Conservation (phyloP, 345 rosid species). For the Eucalyptus pauciflora region DNA sequence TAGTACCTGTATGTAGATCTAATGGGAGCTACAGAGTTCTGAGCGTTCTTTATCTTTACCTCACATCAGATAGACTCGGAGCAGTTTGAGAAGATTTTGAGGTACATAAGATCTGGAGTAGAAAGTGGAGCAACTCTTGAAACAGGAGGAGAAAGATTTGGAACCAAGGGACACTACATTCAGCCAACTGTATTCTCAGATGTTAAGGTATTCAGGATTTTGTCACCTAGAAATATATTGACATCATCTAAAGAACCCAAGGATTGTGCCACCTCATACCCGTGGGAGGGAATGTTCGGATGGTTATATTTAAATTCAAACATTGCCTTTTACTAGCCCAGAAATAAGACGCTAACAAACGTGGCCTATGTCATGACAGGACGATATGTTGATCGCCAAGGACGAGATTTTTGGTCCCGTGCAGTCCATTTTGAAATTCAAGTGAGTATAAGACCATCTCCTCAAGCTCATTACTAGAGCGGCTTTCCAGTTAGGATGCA, state of each 20-base stretch:
- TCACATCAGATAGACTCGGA: conserved; percentile 48
- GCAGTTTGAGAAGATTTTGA: conserved; percentile 65
- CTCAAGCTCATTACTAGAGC: neutral
- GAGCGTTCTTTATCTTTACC: neutral
- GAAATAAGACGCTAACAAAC: neutral
- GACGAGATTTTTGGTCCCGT: conserved; percentile 98
- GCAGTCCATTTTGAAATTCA: conserved; percentile 82
- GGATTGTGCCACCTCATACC: neutral
- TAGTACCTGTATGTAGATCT: neutral
- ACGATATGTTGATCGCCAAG: conserved; percentile 78
- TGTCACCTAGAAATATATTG: neutral
- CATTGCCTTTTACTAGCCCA: neutral
- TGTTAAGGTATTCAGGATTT: conserved; percentile 38
- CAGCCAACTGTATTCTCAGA: conserved; percentile 97
- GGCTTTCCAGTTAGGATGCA: neutral
- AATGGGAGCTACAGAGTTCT: neutral
- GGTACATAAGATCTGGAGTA: conserved; percentile 58
- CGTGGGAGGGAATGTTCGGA: neutral
- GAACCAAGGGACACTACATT: conserved; percentile 67
- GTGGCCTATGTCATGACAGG: conserved; percentile 21
- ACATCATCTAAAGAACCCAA: neutral
- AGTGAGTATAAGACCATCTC: conserved; percentile 25
- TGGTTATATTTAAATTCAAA: neutral
- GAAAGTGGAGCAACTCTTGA: conserved; percentile 87
- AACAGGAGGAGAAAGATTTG: conserved; percentile 72